A percentile compares a stretch with the other conserved stretches of the same genome.
These are phyloP conservation scores for Barnettozyma populi DNA, from an alignment of 805 yeast genomes.

Conservation along the genomic window DNA sequence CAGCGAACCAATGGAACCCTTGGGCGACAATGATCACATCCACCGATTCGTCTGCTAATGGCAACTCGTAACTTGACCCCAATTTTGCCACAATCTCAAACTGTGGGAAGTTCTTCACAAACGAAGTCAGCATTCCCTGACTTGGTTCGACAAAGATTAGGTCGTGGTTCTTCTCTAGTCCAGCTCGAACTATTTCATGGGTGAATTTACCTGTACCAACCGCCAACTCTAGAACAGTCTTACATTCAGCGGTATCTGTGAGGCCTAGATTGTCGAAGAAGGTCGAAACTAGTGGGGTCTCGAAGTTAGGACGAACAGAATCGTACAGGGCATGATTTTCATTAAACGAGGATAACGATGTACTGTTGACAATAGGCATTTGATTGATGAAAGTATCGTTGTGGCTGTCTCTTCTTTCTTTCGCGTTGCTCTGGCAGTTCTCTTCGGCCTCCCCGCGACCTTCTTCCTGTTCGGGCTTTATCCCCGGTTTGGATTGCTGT, in stretches of 20 bases:
- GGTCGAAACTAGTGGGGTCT: constrained; percentile 35
- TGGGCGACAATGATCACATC: constrained; percentile 54
- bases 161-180: constrained; percentile 29
- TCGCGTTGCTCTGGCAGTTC: no score
- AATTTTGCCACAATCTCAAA: constrained; percentile 25
- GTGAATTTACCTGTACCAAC: constrained; percentile 67
- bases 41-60: constrained; percentile 36
- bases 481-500: no score
- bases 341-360: constrained; percentile 45
- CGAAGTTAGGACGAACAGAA: constrained; percentile 45
- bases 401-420: no score
- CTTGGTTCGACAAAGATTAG: constrained; percentile 50
- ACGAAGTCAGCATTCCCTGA: constrained; percentile 48
- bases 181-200: constrained; percentile 32
- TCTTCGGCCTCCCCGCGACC: no score
- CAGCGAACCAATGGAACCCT: constrained; percentile 67
- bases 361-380: constrained; percentile 21
- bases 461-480: no score
- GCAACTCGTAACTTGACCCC: constrained; percentile 44
- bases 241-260: constrained; percentile 10
- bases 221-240: constrained; percentile 42
- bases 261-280: constrained; percentile 37
- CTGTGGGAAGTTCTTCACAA: constrained; percentile 41
- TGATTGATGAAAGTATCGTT: no score
- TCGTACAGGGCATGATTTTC: constrained; percentile 49